phyloP scores from a whole-genome alignment of 2,329 filamentous ascomycete species.

The Fusarium fracticaudum region DNA sequence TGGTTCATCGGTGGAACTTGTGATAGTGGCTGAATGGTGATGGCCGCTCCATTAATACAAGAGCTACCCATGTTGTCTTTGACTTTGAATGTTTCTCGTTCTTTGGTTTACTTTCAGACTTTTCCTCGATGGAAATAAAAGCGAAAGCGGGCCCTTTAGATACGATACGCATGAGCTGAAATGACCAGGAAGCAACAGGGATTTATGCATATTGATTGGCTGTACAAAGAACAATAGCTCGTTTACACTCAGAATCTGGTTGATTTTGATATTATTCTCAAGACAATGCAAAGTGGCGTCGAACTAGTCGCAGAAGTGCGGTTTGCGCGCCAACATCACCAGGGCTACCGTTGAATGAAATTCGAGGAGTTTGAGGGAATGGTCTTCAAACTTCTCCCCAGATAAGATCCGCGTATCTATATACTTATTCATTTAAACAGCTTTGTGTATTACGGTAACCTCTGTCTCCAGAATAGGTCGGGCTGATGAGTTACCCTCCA shows the following conservation, averaged over 20 bases:
- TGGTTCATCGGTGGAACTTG: accelerated
- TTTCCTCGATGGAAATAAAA: accelerated
- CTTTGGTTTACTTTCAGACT: accelerated
- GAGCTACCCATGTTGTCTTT: accelerated
- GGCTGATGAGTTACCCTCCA: accelerated
- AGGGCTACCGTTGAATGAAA: background rate
- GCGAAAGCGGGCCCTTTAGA: background rate
- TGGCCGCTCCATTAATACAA: accelerated
- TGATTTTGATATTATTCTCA: background rate
- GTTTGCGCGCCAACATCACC: background rate
- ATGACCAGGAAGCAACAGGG: accelerated
- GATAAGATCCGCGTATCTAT: accelerated
- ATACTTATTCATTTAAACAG: accelerated
- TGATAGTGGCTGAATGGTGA: accelerated
- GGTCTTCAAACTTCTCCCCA: accelerated
- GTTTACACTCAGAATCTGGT: accelerated
- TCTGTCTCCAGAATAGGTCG: accelerated
- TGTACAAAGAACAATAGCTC: background rate
- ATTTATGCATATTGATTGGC: background rate
- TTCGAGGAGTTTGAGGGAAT: background rate
- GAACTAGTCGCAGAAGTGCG: background rate
- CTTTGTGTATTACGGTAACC: accelerated
- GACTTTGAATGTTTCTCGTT: accelerated
- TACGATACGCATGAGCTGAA: background rate
- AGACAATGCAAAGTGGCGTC: slow-evolving; percentile 15